Evolutionary conservation across 371 early-diverging fungal genomes (phyloP).

Genomic region (Syncephalastrum monosporum): DNA sequence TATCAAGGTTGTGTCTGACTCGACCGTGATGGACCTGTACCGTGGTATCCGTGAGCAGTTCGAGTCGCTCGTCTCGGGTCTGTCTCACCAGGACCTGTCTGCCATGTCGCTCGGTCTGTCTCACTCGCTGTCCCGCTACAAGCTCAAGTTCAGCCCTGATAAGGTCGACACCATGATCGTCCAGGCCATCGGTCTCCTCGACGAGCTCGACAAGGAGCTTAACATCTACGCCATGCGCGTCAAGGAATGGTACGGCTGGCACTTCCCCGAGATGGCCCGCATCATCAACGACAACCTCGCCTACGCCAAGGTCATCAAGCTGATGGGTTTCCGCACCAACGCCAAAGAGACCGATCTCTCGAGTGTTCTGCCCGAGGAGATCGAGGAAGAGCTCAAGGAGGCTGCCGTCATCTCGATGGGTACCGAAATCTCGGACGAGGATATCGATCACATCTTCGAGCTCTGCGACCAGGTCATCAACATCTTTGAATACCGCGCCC

Average conservation of each 20-base stretch:
- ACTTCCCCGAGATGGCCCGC: slow-evolving; percentile 90
- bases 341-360: slow-evolving; percentile 72
- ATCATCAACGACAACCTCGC: slow-evolving; percentile 75
- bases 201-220: slow-evolving; percentile 95
- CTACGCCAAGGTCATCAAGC: slow-evolving; percentile 74
- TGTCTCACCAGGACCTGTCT: slow-evolving; percentile 75
- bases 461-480: slow-evolving; percentile 85
- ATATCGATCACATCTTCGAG: slow-evolving; percentile 82
- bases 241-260: slow-evolving; percentile 94
- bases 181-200: slow-evolving; percentile 90
- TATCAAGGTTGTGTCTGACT: slow-evolving; percentile 87
- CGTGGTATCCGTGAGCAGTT: slow-evolving; percentile 92
- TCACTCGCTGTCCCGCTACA: slow-evolving; percentile 84
- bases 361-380: slow-evolving; percentile 88
- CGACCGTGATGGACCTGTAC: slow-evolving; percentile 85
- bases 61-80: slow-evolving; percentile 66
- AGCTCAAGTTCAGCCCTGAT: slow-evolving; percentile 91
- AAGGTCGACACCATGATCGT: slow-evolving; percentile 96
- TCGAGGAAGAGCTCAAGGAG: slow-evolving; percentile 77
- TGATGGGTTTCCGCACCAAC: slow-evolving; percentile 80
- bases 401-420: slow-evolving; percentile 95
- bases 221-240: slow-evolving; percentile 98
- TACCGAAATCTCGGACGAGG: slow-evolving; percentile 88
- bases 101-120: slow-evolving; percentile 85
- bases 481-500: slow-evolving; percentile 83